These are phyloP conservation scores for Carex parvula DNA, from an alignment of 176 grass and related monocot species.

Conservation along the genomic window DNA sequence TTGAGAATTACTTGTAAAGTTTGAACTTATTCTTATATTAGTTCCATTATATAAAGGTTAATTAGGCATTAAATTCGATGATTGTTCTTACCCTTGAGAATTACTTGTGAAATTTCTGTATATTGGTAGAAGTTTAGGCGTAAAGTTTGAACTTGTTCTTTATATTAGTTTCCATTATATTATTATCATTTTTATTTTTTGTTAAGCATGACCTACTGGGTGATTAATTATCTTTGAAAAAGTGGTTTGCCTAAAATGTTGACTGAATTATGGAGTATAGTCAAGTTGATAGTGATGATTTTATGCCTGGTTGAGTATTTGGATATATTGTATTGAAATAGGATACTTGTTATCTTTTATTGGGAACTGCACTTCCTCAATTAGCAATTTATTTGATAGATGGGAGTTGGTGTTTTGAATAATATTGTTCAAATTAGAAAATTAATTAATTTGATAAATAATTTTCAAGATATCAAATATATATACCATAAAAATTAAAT, in stretches of 20 bases:
- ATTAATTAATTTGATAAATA: no score
- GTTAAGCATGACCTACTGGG: not conserved
- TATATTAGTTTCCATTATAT: not conserved
- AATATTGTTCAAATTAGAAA: no score
- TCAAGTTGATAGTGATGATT: not conserved
- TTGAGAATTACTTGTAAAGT: not conserved
- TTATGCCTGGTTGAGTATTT: not conserved
- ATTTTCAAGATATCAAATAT: no score
- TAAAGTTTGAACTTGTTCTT: not conserved
- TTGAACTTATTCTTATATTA: not conserved
- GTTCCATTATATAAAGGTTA: not conserved
- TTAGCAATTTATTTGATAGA: not conserved
- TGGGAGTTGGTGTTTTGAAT: no score
- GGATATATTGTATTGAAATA: not conserved
- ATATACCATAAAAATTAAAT: no score
- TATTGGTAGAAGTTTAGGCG: not conserved
- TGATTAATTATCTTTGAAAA: not conserved
- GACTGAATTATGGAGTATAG: not conserved
- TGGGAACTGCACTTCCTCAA: not conserved
- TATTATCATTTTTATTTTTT: not conserved
- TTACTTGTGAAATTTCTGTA: no score
- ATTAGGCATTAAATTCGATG: no score
- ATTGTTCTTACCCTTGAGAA: no score
- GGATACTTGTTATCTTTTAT: not conserved
- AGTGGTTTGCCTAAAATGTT: not conserved